phyloP scores from a whole-genome alignment of 176 grass and related monocot genomes.

The Dactylis glomerata region DNA sequence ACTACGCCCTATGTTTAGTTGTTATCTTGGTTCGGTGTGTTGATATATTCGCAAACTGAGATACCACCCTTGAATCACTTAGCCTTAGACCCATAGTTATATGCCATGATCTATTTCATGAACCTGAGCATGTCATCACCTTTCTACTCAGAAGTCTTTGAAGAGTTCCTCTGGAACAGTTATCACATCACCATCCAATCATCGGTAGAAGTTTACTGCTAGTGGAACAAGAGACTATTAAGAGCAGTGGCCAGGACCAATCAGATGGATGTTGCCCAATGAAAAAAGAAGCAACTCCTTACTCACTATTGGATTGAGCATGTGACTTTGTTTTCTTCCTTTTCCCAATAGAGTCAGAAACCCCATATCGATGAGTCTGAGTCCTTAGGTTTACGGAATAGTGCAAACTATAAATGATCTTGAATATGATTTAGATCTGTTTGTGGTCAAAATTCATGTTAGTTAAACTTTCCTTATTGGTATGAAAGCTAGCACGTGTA shows the following conservation, averaged over 20 bases:
- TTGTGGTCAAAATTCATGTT: neutral
- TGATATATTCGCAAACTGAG: neutral
- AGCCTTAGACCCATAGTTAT: conserved; percentile 1
- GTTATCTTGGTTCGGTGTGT: conserved; percentile 2
- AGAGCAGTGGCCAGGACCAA: neutral
- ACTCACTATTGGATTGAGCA: neutral
- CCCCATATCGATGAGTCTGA: neutral
- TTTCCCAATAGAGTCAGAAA: neutral
- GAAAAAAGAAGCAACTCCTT: neutral
- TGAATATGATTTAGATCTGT: conserved; percentile 7
- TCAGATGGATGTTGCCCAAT: neutral
- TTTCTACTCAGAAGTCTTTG: neutral
- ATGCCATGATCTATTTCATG: neutral
- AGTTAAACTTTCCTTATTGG: conserved; percentile 9
- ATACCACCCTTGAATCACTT: neutral
- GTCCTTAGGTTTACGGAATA: neutral
- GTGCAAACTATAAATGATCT: neutral
- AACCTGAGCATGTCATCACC: neutral
- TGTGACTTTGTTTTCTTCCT: neutral
- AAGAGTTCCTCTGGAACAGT: neutral
- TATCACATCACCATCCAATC: conserved; percentile 7
- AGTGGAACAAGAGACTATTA: neutral
- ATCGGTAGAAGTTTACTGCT: neutral
- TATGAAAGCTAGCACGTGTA: neutral
- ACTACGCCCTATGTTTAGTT: neutral